Base-by-base conservation (phyloP, 768 basidiomycete genomes). In the Scleroderma citrinum region DNA sequence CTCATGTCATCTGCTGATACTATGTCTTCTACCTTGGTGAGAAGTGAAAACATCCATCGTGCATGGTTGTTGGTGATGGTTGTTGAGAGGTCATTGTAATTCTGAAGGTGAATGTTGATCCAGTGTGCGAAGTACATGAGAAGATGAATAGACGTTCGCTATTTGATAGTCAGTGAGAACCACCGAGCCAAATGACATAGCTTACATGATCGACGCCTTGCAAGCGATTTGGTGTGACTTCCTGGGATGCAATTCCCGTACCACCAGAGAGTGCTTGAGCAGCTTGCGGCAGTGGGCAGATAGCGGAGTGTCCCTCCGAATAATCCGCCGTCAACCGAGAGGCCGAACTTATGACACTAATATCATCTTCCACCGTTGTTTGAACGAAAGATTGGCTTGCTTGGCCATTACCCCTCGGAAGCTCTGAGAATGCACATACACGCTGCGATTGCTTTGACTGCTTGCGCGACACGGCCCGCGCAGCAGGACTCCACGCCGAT, bases 41-140 rank as follows among this genome's bases (percentile, higher is more conserved):
- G 73, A 37, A 92, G 73, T 16, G 75, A 74, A 63, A 92, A 87
- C 37, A 92, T 82, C 90, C 90, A 92, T 29, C 76, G 77, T 16
- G 80, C 78, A 58, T 91, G 86, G 31, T 71, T 67, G 55, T 77
- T 75, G 12, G 76, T 76, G 17, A 79, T 74, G 31, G 64, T 61
- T 56, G 68, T 70, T 43, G 61, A 54, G 26, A 69, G 57, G 49
- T 72, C 67, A 6, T 64, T 65, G 3, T 54, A 57, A 20, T 74
- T 65, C 40, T 81, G 73, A 7, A 87, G 62, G 52, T 85, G 74
- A 13, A 76, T 49, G 54, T 83, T 82, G 54, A 88, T 82, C 88
- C 88, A 92, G 58, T 89, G 78, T 16, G 80, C 75, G 63, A 90
- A 90, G 63, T 89, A 90, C 85, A 87, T 88, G 51, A 92, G 66